Percentiles rank a stretch among this genome's conserved stretches.
Evolutionary conservation across 768 basidiomycete genomes (phyloP).

Genomic region (Gautieria morchelliformis): DNA sequence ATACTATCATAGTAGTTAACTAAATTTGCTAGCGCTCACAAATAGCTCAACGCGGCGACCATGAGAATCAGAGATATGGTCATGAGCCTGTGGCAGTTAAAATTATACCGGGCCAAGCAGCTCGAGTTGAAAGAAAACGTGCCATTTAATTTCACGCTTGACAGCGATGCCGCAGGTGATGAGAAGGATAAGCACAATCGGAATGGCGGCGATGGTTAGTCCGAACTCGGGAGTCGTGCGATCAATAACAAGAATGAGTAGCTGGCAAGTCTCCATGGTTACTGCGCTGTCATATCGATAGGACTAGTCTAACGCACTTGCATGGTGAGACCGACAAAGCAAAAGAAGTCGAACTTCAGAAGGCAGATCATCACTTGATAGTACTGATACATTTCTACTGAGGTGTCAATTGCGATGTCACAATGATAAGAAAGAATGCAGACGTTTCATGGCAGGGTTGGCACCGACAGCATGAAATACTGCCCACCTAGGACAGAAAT

Average conservation of each 20-base stretch:
- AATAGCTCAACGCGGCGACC: conserved; percentile 69
- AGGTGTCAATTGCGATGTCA: conserved; percentile 7
- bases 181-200: conserved; percentile 62
- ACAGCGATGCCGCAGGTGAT: conserved; percentile 60
- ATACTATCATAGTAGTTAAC: not conserved
- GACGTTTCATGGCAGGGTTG: conserved; percentile 76
- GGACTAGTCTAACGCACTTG: conserved; percentile 38
- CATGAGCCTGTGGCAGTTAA: conserved; percentile 49
- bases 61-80: conserved; percentile 60
- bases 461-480: conserved; percentile 87
- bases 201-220: conserved; percentile 74
- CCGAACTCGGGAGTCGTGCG: conserved; percentile 66
- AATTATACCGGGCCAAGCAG: not conserved
- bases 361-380: conserved; percentile 84
- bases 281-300: not conserved
- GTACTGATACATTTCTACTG: conserved; percentile 74
- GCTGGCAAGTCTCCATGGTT: conserved; percentile 30
- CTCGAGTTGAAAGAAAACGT: conserved; percentile 13
- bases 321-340: conserved; percentile 80
- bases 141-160: conserved; percentile 76
- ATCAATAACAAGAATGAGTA: conserved; percentile 69
- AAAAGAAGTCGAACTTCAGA: conserved; percentile 86
- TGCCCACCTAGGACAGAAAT: conserved; percentile 54
- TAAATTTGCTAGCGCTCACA: not conserved
- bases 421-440: conserved; percentile 15